These are phyloP conservation scores for Suhomyces maxii DNA, from an alignment of 1,139 yeast genomes.

Conservation along the genomic window DNA sequence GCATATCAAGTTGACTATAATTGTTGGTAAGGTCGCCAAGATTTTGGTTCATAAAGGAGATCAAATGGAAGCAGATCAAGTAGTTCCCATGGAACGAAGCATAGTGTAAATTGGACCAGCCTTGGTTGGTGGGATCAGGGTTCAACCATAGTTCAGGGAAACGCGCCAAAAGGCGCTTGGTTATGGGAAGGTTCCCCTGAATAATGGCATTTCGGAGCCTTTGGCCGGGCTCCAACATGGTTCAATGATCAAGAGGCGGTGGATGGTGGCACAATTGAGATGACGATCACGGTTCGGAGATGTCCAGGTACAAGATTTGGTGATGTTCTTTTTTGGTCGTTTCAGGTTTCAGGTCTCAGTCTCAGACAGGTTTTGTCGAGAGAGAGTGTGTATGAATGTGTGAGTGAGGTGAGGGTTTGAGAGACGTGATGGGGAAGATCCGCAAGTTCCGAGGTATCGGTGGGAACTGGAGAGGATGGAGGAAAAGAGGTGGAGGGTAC, in stretches of 20 bases:
- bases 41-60: conserved; percentile 35
- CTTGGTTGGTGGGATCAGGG: conserved; percentile 63
- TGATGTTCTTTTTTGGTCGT: too few species aligned
- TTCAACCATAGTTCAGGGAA: conserved; percentile 79
- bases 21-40: conserved; percentile 18
- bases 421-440: too few species aligned
- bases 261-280: too few species aligned
- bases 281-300: too few species aligned
- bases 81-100: conserved; percentile 82
- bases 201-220: conserved; percentile 75
- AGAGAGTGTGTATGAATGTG: too few species aligned
- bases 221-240: conserved; percentile 61
- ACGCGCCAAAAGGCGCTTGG: conserved; percentile 65
- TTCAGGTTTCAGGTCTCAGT: too few species aligned
- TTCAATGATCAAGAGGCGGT: too few species aligned
- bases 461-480: too few species aligned
- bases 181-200: conserved; percentile 71
- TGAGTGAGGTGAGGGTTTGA: too few species aligned
- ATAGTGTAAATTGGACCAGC: conserved; percentile 90
- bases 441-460: too few species aligned
- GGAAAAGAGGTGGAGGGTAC: background rate
- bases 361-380: too few species aligned
- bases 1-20: conserved; percentile 30
- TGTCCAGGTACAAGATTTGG: too few species aligned
- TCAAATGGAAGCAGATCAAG: conserved; percentile 65